Base-by-base conservation (phyloP, 768 basidiomycete species). In the Tulasnella sp. region DNA sequence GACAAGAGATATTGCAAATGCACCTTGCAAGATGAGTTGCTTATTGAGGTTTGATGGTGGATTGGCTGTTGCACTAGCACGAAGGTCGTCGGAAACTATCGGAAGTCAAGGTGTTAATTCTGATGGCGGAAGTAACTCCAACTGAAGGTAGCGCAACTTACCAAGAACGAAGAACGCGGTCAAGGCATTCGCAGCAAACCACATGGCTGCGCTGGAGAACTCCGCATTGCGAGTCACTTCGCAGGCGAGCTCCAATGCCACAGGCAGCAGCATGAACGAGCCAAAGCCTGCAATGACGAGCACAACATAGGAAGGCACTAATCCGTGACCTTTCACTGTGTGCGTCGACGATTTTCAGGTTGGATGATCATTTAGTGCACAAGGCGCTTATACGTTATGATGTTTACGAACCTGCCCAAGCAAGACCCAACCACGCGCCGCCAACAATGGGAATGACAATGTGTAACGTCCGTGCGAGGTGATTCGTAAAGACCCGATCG, bases 201-300 rank as follows among this genome's bases (percentile, higher is more conserved):
- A 95, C 32, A 95, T 81, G 37, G 93, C 82, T 0, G 93, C 91
- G 0, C 93, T 88, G 79, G 92, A 93, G 0, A 88, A 90, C 77
- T 93, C 92, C 0, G 93, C 88, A 81, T 93, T 94, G 77, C 92
- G 87, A 9, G 93, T 93, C 29, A 95, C 82, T 83, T 96, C 94
- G 51, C 90, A 91, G 18, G 88, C 91, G 29, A 96, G 88, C 82
- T 96, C 94, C 77, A 96, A 85, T 0, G 86, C 90, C 40, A 95
- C 87, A 1, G 94, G 93, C 2, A 96, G 87, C 85, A 95, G 87
- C 2, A 90, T 88, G 77, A 95, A 80, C 3, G 90, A 90, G 70
- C 87, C 84, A 18, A 88, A 84, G 20, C 94, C 94, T 42, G 94
- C 87, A 42, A 95, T 82, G 4, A 87, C 87, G 86, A 92, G 90